Evolutionary conservation across 2,329 filamentous ascomycete genomes (phyloP), one percentile per base, ranked within the genome.

Genomic region (Diaporthe sp.): DNA sequence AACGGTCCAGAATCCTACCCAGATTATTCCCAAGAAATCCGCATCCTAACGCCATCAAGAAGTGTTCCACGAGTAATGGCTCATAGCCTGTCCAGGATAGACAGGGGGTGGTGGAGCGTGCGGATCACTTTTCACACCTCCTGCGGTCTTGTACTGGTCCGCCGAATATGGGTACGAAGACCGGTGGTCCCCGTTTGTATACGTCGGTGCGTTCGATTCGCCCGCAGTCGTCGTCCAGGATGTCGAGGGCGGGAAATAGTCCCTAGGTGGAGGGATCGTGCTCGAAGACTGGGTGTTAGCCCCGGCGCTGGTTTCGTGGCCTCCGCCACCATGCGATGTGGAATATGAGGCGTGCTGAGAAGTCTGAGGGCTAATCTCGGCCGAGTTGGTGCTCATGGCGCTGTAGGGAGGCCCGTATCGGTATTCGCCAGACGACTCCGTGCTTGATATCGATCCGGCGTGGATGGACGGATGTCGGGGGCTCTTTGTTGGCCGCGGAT

Each of bases 51-150:
- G 28, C 58, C 25, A 34, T 79, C 77, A 89, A 74, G 87, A 88
- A 71, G 86, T 84, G 78, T 87, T 90, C 90, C 90, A 91, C 44
- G 89, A 90, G 80, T 91, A 91, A 80, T 90, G 88, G 80, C 86
- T 88, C 82, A 90, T 84, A 67, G 83, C 84, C 42, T 83, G 78
- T 17, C 83, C 82, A 37, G 80, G 84, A 74, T 88, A 89, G 34
- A 84, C 80, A 28, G 84, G 81, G 4, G 85, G 83, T 19, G 86
- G 83, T 15, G 86, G 83, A 39, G 84, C 80, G 22, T 82, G 80
- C 74, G 83, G 82, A 42, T 84, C 82, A 10, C 77, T 76, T 71
- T 85, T 82, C 58, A 83, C 80, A 51, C 80, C 79, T 75, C 82
- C 81, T 19, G 83, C 82, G 17, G 81, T 80, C 80, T 88, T 88